Conservation (phyloP, 1,284 basidiomycete species). For the Ustilago loliicola region DNA sequence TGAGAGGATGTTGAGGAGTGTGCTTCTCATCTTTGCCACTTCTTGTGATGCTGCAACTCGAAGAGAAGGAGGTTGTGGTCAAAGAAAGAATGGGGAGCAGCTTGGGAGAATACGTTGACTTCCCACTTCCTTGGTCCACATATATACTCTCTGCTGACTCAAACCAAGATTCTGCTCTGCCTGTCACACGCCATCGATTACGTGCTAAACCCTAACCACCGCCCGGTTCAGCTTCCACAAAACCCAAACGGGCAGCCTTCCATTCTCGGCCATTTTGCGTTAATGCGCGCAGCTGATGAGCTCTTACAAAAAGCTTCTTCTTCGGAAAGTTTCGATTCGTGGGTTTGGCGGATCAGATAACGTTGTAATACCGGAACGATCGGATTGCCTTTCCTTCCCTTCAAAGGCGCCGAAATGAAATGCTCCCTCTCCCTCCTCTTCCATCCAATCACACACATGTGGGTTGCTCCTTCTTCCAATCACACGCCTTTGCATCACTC, state of each 20-base stretch:
- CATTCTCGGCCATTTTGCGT: neutral
- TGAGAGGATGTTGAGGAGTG: constrained; percentile 7
- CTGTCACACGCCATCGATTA: neutral
- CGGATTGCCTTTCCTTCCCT: neutral
- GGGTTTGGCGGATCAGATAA: constrained; percentile 5
- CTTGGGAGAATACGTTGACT: neutral
- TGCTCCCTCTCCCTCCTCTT: neutral
- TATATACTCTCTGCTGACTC: neutral
- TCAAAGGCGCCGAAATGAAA: neutral
- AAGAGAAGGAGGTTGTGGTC: neutral
- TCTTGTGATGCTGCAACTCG: neutral
- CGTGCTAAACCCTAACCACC: neutral
- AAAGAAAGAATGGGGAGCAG: neutral
- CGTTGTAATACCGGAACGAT: neutral
- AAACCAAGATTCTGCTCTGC: neutral
- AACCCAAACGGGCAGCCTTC: neutral
- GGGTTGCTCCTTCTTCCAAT: too few species aligned
- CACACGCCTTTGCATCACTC: too few species aligned
- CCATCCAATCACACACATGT: neutral
- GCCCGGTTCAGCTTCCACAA: neutral
- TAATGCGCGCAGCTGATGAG: too few species aligned
- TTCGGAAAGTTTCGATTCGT: neutral
- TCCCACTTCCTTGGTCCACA: neutral
- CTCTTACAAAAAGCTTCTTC: too few species aligned
- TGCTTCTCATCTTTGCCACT: constrained; percentile 22